phyloP scores from a whole-genome alignment of 306 rosid genomes.

The Inga oerstediana region DNA sequence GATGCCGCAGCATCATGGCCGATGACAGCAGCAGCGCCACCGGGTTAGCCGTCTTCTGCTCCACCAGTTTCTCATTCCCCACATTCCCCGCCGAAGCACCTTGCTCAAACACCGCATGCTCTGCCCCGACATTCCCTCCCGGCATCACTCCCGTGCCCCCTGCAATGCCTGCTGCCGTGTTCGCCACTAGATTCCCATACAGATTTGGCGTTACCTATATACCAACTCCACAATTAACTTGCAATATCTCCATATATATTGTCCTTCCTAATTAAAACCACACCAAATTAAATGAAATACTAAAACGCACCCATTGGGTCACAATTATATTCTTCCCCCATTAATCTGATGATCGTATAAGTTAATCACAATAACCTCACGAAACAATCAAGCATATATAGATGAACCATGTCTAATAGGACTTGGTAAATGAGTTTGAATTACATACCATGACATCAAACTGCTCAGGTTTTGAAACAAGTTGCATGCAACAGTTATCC shows the following conservation, averaged over 20 bases:
- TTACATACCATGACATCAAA: constrained; percentile 85
- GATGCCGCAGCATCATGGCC: constrained; percentile 97
- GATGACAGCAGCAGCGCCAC: constrained; percentile 92
- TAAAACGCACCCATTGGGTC: too few relatives aligned
- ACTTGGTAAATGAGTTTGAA: too few relatives aligned
- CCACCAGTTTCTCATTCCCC: constrained; percentile 61
- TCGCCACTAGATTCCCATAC: constrained; percentile 94
- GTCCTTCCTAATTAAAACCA: too few relatives aligned
- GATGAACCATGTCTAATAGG: too few relatives aligned
- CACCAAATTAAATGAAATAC: too few relatives aligned
- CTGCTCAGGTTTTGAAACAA: constrained; percentile 88
- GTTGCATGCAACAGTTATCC: constrained; percentile 97
- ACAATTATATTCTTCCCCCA: too few relatives aligned
- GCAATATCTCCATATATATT: too few relatives aligned
- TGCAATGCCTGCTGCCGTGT: constrained; percentile 97
- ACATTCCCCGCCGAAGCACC: constrained; percentile 98
- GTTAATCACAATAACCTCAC: too few relatives aligned
- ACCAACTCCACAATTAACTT: too few relatives aligned
- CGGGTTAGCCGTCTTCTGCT: constrained; percentile 82
- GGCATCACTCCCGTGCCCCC: constrained; percentile 99
- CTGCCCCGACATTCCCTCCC: constrained; percentile 96
- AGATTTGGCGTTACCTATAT: constrained; percentile 93
- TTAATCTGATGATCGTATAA: too few relatives aligned
- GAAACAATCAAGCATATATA: too few relatives aligned
- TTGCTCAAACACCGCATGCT: constrained; percentile 91